Percentiles rank a stretch among this genome's conserved stretches.
phyloP scores from a whole-genome alignment of 192 early-diverging fungal genomes.

The Backusella australiensis region DNA sequence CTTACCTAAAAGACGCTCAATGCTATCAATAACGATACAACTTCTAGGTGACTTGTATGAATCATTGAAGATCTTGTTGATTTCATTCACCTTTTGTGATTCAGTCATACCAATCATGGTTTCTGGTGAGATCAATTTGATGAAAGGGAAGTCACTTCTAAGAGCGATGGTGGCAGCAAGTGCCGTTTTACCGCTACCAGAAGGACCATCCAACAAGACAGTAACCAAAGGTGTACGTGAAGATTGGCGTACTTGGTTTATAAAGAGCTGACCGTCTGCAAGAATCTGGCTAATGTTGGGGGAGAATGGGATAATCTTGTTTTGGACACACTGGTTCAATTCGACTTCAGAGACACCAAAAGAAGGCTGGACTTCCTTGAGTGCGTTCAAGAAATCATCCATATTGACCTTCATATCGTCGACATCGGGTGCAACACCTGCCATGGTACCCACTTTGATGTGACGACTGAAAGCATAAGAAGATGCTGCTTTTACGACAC shows the following conservation, averaged over 20 bases:
- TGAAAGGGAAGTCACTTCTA: conserved; percentile 90
- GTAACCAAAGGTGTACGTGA: conserved; percentile 88
- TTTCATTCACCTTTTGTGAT: conserved; percentile 75
- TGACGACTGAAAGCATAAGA: conserved; percentile 97
- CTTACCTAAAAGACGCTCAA: conserved; percentile 84
- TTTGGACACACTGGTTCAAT: conserved; percentile 79
- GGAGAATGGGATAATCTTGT: conserved; percentile 83
- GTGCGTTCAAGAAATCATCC: conserved; percentile 84
- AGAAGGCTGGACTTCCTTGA: conserved; percentile 91
- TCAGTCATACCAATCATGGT: conserved; percentile 92
- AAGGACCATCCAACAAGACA: conserved; percentile 82
- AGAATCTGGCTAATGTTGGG: conserved; percentile 51
- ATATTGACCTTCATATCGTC: conserved; percentile 85
- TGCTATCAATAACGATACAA: conserved; percentile 91
- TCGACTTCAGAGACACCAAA: conserved; percentile 95
- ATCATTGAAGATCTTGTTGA: conserved; percentile 95
- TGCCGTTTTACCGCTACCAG: conserved; percentile 92
- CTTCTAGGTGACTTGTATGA: conserved; percentile 95
- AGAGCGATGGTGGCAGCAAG: conserved; percentile 94
- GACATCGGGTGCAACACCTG: conserved; percentile 78
- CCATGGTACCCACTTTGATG: conserved; percentile 85
- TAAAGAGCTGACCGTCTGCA: conserved; percentile 56
- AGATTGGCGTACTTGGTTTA: conserved; percentile 77
- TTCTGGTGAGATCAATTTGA: conserved; percentile 96
- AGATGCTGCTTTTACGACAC: conserved; percentile 87